Conservation (phyloP, 768 basidiomycete genomes). For the Phaeotremella skinneri region DNA sequence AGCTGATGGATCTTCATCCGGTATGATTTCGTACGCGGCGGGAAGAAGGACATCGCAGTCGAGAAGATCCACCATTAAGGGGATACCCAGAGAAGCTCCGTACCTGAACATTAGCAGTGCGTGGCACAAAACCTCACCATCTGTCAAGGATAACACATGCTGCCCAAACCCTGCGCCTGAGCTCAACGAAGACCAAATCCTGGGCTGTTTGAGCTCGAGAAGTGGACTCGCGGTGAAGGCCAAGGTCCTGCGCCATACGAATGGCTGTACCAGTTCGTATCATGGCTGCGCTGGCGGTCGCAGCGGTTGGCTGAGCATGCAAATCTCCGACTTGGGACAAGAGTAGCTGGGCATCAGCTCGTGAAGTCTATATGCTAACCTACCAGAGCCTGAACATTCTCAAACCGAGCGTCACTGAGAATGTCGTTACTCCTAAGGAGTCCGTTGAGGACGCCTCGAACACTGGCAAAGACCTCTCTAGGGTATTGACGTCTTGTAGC, state of each 20-base stretch:
- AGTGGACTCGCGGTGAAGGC: constrained; percentile 81
- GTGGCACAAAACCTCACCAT: constrained; percentile 60
- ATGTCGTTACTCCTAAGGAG: constrained; percentile 88
- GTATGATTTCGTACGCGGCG: constrained; percentile 68
- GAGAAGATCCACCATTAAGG: constrained; percentile 91
- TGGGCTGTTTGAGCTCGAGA: constrained; percentile 53
- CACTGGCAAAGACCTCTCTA: constrained; percentile 79
- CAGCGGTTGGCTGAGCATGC: constrained; percentile 84
- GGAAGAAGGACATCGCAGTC: constrained; percentile 95
- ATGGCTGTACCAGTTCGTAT: constrained; percentile 80
- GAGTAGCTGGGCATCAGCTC: constrained; percentile 23
- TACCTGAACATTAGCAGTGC: constrained; percentile 57
- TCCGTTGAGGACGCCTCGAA: constrained; percentile 80
- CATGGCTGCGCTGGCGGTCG: constrained; percentile 80
- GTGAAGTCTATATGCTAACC: constrained; percentile 11
- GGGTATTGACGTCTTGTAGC: constrained; percentile 77
- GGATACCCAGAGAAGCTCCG: constrained; percentile 85
- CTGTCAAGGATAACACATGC: constrained; percentile 91
- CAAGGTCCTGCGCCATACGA: constrained; percentile 96
- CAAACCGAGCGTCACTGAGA: constrained; percentile 76
- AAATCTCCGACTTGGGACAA: constrained; percentile 65
- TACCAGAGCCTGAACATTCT: constrained; percentile 77
- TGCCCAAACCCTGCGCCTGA: constrained; percentile 87
- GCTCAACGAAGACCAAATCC: constrained; percentile 61
- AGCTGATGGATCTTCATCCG: constrained; percentile 56